A percentile compares a stretch with the other conserved stretches of the same genome.
Conservation (phyloP, 192 early-diverging fungal species). For the Backusella tuberculispora region DNA sequence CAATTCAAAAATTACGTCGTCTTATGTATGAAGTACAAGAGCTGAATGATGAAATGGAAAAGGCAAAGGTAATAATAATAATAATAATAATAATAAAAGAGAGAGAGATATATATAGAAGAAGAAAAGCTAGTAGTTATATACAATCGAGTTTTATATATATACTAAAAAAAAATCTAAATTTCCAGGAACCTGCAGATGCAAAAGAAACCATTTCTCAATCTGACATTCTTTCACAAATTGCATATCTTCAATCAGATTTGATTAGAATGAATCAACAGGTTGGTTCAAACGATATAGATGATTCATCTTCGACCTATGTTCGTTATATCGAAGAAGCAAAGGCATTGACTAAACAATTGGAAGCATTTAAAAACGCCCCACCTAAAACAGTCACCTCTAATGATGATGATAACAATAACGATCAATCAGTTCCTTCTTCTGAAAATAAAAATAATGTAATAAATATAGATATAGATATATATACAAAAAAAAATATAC, state of each 20-base stretch:
- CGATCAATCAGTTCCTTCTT: not conserved
- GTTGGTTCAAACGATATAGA: slow-evolving; percentile 37
- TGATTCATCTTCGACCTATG: slow-evolving; percentile 36
- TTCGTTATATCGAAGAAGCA: slow-evolving; percentile 46
- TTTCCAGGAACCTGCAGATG: slow-evolving; percentile 15
- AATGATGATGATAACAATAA: not conserved
- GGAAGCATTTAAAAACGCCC: slow-evolving; percentile 52
- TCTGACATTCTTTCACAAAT: slow-evolving; percentile 53
- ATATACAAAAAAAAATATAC: no score
- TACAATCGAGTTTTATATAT: not conserved
- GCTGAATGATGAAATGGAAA: slow-evolving; percentile 69
- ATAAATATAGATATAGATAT: not conserved
- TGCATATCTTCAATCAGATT: slow-evolving; percentile 54
- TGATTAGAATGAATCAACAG: slow-evolving; percentile 49
- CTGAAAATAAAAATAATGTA: slow-evolving; percentile 7
- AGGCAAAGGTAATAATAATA: slow-evolving; percentile 58
- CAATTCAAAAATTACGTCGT: slow-evolving; percentile 73
- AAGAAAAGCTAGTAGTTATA: not conserved
- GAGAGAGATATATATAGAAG: no score
- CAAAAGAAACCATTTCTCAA: slow-evolving; percentile 49
- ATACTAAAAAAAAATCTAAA: no score
- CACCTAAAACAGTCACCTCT: not conserved
- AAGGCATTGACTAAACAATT: slow-evolving; percentile 57
- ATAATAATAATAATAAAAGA: no score
- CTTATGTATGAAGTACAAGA: slow-evolving; percentile 86